A percentile compares a stretch with the other conserved stretches of the same genome.
phyloP scores from a whole-genome alignment of 2,329 filamentous ascomycete species.

The Aureobasidium sp. region DNA sequence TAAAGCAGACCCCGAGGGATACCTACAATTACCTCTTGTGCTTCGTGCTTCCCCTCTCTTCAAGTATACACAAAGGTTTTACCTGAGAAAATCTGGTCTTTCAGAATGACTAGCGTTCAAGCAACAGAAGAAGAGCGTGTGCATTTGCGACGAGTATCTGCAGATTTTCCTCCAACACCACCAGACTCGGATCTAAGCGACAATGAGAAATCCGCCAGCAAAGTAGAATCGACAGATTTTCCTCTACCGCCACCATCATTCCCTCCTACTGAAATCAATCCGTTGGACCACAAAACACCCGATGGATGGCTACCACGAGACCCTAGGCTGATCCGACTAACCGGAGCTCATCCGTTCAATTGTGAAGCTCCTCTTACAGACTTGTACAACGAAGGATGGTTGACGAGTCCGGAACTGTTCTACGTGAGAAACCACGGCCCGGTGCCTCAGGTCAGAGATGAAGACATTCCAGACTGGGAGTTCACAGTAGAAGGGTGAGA shows the following conservation, averaged over 20 bases:
- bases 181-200: conserved; percentile 30
- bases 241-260: conserved; percentile 62
- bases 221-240: conserved; percentile 47
- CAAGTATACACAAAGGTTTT: too few species aligned
- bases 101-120: conserved; percentile 17
- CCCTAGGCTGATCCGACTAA: conserved; percentile 73
- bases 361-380: conserved; percentile 75
- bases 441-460: conserved; percentile 68
- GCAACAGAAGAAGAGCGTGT: conserved; percentile 22
- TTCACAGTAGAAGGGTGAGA: conserved; percentile 65
- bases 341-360: conserved; percentile 86
- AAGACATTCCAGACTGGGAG: conserved; percentile 69
- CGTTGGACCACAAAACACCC: conserved; percentile 75
- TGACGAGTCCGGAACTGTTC: conserved; percentile 81
- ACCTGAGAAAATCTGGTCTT: neutral
- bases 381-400: conserved; percentile 72
- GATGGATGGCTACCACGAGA: conserved; percentile 77
- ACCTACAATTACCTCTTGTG: neutral
- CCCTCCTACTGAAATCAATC: conserved; percentile 54
- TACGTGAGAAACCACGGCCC: conserved; percentile 87
- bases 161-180: conserved; percentile 31
- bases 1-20: neutral
- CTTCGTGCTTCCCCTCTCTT: neutral
- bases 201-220: conserved; percentile 33
- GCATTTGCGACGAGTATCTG: conserved; percentile 22